Evolutionary conservation across 108 stramenopile genomes (phyloP).

Genomic region (Phaeodactylum tricornutum): DNA sequence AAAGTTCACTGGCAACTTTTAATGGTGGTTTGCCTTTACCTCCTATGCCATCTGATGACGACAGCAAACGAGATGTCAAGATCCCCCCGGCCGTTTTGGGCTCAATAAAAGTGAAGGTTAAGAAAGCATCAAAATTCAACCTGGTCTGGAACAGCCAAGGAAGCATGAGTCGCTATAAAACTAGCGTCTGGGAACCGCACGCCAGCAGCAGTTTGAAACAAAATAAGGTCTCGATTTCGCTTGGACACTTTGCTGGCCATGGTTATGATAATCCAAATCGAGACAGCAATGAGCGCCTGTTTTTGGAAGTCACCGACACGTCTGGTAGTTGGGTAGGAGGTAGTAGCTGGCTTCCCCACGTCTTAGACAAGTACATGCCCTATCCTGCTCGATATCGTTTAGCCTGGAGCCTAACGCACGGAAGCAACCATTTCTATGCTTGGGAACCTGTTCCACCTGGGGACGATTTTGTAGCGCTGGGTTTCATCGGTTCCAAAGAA

Average conservation of each 20-base stretch:
- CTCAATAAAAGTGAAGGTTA: slow-evolving; percentile 90
- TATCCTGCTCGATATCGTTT: slow-evolving; percentile 90
- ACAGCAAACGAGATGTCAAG: slow-evolving; percentile 43
- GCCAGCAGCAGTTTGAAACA: slow-evolving; percentile 55
- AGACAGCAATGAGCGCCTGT: slow-evolving; percentile 64
- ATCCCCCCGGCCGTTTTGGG: slow-evolving; percentile 88
- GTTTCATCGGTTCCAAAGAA: slow-evolving; percentile 86
- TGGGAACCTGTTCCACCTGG: slow-evolving; percentile 97
- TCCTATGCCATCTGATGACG: slow-evolving; percentile 63
- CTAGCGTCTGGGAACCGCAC: slow-evolving; percentile 88
- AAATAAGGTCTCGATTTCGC: slow-evolving; percentile 81
- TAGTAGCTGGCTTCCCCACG: slow-evolving; percentile 88
- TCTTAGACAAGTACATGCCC: slow-evolving; percentile 85
- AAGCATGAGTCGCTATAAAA: slow-evolving; percentile 84
- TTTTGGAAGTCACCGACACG: slow-evolving; percentile 90
- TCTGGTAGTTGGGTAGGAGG: slow-evolving; percentile 85
- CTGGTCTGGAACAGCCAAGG: slow-evolving; percentile 92
- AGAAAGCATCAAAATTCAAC: slow-evolving; percentile 72
- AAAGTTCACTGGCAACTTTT: slow-evolving; percentile 40
- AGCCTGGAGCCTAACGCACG: slow-evolving; percentile 91
- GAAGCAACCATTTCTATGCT: slow-evolving; percentile 87
- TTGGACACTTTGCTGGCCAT: slow-evolving; percentile 85
- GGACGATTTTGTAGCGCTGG: slow-evolving; percentile 91
- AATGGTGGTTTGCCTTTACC: slow-evolving; percentile 68
- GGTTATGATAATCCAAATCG: slow-evolving; percentile 83